These are phyloP conservation scores for Aspergillus tanneri DNA, from an alignment of 2,329 filamentous ascomycete species.

Conservation along the genomic window DNA sequence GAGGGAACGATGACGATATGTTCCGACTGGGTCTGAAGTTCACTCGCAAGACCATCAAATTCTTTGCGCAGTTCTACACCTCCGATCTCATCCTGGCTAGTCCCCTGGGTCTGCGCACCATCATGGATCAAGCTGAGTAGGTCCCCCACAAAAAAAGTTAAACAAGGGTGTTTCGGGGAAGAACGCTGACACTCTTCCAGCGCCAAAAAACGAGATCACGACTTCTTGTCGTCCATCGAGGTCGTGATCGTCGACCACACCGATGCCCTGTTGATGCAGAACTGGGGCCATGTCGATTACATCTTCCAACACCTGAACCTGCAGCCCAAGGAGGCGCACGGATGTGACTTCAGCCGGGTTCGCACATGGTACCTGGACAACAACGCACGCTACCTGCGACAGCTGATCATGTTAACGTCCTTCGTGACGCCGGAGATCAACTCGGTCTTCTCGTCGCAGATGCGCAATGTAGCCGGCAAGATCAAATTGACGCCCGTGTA, in stretches of 20 bases:
- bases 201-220: slow-evolving; percentile 70
- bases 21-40: slow-evolving; percentile 96
- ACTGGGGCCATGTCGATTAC: slow-evolving; percentile 93
- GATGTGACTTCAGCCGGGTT: slow-evolving; percentile 89
- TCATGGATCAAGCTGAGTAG: slow-evolving; percentile 75
- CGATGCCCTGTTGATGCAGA: slow-evolving; percentile 93
- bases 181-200: slow-evolving; percentile 27
- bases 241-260: slow-evolving; percentile 87
- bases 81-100: slow-evolving; percentile 93
- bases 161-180: background rate
- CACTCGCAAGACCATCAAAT: slow-evolving; percentile 92
- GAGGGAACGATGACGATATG: slow-evolving; percentile 95
- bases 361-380: slow-evolving; percentile 91
- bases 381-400: slow-evolving; percentile 74
- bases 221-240: slow-evolving; percentile 93
- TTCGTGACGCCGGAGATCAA: slow-evolving; percentile 89
- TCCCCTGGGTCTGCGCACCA: slow-evolving; percentile 83
- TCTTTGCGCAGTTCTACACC: slow-evolving; percentile 92
- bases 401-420: slow-evolving; percentile 77
- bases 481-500: slow-evolving; percentile 70
- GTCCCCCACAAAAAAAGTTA: slow-evolving; percentile 22
- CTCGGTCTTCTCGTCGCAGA: slow-evolving; percentile 70
- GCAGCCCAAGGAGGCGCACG: slow-evolving; percentile 84
- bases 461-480: slow-evolving; percentile 79
- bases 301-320: slow-evolving; percentile 90